phyloP scores from a whole-genome alignment of 805 yeast species.

The Starmerella stellata region DNA sequence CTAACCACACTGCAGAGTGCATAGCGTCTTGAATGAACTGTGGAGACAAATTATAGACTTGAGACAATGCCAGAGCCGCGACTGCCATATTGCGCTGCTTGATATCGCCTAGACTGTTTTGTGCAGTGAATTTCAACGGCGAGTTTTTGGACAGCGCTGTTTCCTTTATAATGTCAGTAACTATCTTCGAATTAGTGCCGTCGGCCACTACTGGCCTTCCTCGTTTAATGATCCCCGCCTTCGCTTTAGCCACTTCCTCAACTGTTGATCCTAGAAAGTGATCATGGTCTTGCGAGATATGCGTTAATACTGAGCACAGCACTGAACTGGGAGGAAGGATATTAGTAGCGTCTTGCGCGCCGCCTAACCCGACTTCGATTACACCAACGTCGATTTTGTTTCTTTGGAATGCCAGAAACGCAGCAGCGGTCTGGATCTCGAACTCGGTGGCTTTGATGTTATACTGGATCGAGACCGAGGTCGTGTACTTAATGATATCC shows the following conservation, averaged over 20 bases:
- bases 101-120: slow-evolving; percentile 17
- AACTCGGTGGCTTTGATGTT: slow-evolving; percentile 65
- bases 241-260: slow-evolving; percentile 49
- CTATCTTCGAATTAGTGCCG: slow-evolving; percentile 40
- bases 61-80: slow-evolving; percentile 1
- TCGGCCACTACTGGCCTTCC: slow-evolving; percentile 53
- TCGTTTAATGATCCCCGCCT: slow-evolving; percentile 67
- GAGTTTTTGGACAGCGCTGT: slow-evolving; percentile 4
- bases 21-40: slow-evolving; percentile 23
- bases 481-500: slow-evolving; percentile 29
- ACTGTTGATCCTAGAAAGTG: slow-evolving; percentile 51
- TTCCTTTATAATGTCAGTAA: slow-evolving; percentile 21
- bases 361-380: slow-evolving; percentile 91
- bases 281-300: slow-evolving; percentile 77
- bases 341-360: slow-evolving; percentile 76
- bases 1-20: slow-evolving; percentile 55
- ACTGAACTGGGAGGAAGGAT: slow-evolving; percentile 30
- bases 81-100: slow-evolving; percentile 4
- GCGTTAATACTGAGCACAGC: slow-evolving; percentile 56
- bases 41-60: neutral
- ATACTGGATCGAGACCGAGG: slow-evolving; percentile 25
- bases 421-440: slow-evolving; percentile 70
- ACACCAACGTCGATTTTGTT: slow-evolving; percentile 53
- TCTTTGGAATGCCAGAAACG: slow-evolving; percentile 52
- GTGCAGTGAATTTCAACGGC: slow-evolving; percentile 5